Percentiles rank a stretch among this genome's conserved stretches.
These are phyloP conservation scores for Cardamine resedifolia DNA, from an alignment of 345 rosid genomes.

Conservation along the genomic window DNA sequence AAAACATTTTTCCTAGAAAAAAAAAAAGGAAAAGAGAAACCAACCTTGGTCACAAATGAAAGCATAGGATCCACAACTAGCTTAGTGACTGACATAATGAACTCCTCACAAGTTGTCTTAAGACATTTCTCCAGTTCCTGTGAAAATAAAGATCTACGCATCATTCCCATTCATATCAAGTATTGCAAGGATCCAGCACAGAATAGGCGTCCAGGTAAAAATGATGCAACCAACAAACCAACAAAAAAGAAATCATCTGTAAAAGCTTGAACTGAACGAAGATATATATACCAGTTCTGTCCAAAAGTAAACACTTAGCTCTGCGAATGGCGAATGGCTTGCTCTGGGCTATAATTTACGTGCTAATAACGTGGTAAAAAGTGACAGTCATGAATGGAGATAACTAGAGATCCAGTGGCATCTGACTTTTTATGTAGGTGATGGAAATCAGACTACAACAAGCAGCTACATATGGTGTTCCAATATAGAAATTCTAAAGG, in stretches of 20 bases:
- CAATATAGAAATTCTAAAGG: background rate
- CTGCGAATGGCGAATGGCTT: background rate
- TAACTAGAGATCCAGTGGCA: background rate
- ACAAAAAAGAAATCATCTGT: background rate
- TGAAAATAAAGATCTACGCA: slow-evolving; percentile 26
- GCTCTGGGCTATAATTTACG: background rate
- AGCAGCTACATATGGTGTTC: background rate
- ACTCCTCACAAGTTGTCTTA: slow-evolving; percentile 96
- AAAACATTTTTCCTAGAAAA: background rate
- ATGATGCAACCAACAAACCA: background rate
- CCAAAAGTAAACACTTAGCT: background rate
- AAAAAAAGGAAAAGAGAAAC: slow-evolving; percentile 21
- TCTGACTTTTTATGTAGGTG: background rate
- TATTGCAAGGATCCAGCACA: slow-evolving; percentile 6
- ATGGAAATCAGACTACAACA: background rate
- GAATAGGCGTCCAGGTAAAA: background rate
- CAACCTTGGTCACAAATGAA: slow-evolving; percentile 93
- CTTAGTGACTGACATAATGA: slow-evolving; percentile 94
- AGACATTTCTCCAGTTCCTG: slow-evolving; percentile 96
- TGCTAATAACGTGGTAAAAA: background rate
- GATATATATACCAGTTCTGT: background rate
- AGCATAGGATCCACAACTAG: slow-evolving; percentile 98
- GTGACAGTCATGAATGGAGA: background rate
- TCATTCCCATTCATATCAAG: slow-evolving; percentile 20
- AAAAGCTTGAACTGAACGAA: background rate